A percentile compares a stretch with the other conserved stretches of the same genome.
phyloP scores from a whole-genome alignment of 768 basidiomycete species.

The Auriscalpium microsporum region DNA sequence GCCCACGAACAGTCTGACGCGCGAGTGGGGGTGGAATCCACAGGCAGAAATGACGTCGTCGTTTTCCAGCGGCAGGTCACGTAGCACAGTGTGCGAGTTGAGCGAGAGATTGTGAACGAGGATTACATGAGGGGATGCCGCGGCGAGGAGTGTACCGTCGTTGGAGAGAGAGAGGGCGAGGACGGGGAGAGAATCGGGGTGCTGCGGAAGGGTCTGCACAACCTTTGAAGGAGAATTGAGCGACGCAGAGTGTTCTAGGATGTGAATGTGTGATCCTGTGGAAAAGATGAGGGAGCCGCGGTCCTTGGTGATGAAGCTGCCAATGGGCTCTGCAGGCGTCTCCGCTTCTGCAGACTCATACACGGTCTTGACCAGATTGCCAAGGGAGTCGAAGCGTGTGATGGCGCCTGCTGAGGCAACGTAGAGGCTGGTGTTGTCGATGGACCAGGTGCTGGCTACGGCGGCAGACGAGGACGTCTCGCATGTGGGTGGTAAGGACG shows the following conservation, averaged over 20 bases:
- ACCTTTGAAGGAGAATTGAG: slow-evolving; percentile 28
- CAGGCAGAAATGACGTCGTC: slow-evolving; percentile 38
- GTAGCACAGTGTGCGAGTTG: slow-evolving; percentile 45
- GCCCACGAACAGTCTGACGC: slow-evolving; percentile 51
- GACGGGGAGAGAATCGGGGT: slow-evolving; percentile 35
- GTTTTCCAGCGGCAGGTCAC: slow-evolving; percentile 36
- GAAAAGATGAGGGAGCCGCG: slow-evolving; percentile 40
- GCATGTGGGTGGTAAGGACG: slow-evolving; percentile 26
- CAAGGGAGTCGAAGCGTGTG: slow-evolving; percentile 43
- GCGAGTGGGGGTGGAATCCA: slow-evolving; percentile 54
- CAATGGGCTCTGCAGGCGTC: slow-evolving; percentile 25
- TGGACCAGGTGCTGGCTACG: slow-evolving; percentile 44
- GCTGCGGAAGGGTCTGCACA: slow-evolving; percentile 41
- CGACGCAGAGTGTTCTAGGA: slow-evolving; percentile 38
- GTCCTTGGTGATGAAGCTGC: slow-evolving; percentile 27
- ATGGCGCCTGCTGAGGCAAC: slow-evolving; percentile 40
- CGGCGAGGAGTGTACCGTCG: slow-evolving; percentile 48
- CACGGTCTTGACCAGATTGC: slow-evolving; percentile 36
- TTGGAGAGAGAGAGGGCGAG: slow-evolving; percentile 51
- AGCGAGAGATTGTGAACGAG: slow-evolving; percentile 54
- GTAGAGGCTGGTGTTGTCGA: slow-evolving; percentile 47
- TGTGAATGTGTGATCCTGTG: slow-evolving; percentile 35
- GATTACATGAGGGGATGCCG: slow-evolving; percentile 41
- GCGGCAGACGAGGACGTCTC: slow-evolving; percentile 24
- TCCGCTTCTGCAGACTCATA: slow-evolving; percentile 25